Conservation (phyloP, 2,329 filamentous ascomycete species). For the Cladosporium cucumerinum region DNA sequence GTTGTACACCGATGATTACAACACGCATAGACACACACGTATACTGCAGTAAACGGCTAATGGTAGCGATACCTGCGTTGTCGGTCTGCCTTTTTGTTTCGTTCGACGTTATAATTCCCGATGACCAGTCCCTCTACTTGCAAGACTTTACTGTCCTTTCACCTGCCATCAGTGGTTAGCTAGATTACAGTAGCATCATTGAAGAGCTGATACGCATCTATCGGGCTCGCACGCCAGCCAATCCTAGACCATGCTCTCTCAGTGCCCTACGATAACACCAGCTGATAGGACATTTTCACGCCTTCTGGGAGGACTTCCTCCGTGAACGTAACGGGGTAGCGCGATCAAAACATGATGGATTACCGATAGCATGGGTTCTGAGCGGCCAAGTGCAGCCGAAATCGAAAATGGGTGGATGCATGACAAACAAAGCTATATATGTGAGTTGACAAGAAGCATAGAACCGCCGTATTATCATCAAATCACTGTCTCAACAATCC, state of each 20-base stretch:
- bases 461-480: not conserved
- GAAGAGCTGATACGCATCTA: not conserved
- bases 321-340: not conserved
- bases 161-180: not conserved
- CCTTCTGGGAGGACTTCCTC: not conserved
- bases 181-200: not conserved
- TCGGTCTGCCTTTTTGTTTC: constrained; percentile 18
- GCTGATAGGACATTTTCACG: not conserved
- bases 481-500: not conserved
- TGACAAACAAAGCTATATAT: not conserved
- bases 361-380: not conserved
- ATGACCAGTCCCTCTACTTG: not conserved
- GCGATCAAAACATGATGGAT: not conserved
- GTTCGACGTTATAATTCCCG: constrained; percentile 1
- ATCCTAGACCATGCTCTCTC: not conserved
- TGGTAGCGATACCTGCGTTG: constrained; percentile 18
- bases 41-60: constrained; percentile 8
- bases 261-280: not conserved
- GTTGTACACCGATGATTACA: not conserved
- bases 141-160: not conserved
- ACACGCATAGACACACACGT: not conserved
- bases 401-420: not conserved
- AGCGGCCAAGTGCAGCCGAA: not conserved
- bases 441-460: not conserved
- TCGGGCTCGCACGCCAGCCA: not conserved